Percentiles rank a stretch among this genome's conserved stretches.
These are phyloP conservation scores for Chlamydomonas urium DNA, from an alignment of 139 green algal species.

Conservation along the genomic window DNA sequence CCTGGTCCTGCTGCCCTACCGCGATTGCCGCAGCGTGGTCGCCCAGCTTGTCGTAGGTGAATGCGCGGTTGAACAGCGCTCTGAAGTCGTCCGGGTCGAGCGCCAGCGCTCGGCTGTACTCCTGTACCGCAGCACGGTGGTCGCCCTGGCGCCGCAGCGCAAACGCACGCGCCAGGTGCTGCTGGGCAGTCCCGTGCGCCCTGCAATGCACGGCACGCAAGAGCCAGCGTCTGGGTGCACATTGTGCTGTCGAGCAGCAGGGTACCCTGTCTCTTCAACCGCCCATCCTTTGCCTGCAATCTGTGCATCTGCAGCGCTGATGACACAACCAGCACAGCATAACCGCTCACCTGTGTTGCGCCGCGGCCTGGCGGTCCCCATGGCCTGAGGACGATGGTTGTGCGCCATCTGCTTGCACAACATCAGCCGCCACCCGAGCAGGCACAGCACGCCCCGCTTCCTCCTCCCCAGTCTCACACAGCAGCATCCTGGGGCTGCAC, in stretches of 20 bases:
- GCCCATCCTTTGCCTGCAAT: background rate
- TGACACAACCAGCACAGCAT: too few relatives aligned
- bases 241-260: background rate
- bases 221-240: too few relatives aligned
- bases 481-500: too few relatives aligned
- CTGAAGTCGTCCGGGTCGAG: slow-evolving; percentile 74
- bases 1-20: background rate
- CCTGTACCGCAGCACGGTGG: slow-evolving; percentile 58
- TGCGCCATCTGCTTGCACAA: too few relatives aligned
- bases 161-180: slow-evolving; percentile 58
- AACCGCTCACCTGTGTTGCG: too few relatives aligned
- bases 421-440: too few relatives aligned
- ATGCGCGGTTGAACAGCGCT: slow-evolving; percentile 83
- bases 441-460: too few relatives aligned
- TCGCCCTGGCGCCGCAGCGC: slow-evolving; percentile 60
- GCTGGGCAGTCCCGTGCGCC: slow-evolving; percentile 44
- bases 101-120: slow-evolving; percentile 63
- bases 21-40: background rate
- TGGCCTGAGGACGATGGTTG: too few relatives aligned
- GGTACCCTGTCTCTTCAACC: background rate
- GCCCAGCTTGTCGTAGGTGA: slow-evolving; percentile 74
- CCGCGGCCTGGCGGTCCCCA: too few relatives aligned
- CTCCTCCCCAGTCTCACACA: too few relatives aligned
- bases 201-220: too few relatives aligned
- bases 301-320: background rate